Evolutionary conservation across 1,284 basidiomycete species (phyloP).

Genomic region (Gastroboletus turbinatus): DNA sequence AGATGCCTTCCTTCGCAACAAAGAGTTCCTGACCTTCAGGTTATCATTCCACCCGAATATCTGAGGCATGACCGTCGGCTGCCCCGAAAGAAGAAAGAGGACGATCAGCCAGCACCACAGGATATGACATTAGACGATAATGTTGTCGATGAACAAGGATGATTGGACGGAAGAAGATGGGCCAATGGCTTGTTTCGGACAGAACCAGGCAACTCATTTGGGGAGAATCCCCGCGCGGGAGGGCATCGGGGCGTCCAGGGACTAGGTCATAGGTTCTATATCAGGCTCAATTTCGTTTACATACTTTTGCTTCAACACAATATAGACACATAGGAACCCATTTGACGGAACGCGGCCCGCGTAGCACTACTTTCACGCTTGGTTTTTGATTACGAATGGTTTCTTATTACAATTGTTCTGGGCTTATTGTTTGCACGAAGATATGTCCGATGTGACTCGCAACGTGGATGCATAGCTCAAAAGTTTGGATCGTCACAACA

Average conservation of each 20-base stretch:
- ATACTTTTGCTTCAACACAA: neutral
- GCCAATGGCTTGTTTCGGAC: neutral
- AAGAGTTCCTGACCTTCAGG: slow-evolving; percentile 21
- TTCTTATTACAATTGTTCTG: neutral
- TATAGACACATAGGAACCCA: neutral
- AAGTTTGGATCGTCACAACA: neutral
- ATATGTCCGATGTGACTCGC: neutral
- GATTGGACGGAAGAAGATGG: neutral
- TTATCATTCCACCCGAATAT: slow-evolving; percentile 20
- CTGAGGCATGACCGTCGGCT: slow-evolving; percentile 37
- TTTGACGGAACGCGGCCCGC: neutral
- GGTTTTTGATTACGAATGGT: neutral
- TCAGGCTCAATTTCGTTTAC: neutral
- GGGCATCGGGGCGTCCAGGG: too few relatives aligned
- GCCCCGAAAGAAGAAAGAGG: slow-evolving; percentile 23
- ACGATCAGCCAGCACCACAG: neutral
- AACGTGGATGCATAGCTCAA: neutral
- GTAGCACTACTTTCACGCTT: neutral
- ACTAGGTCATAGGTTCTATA: too few relatives aligned
- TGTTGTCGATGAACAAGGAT: neutral
- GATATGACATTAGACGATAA: neutral
- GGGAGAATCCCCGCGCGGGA: neutral
- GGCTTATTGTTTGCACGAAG: neutral
- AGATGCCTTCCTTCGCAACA: slow-evolving; percentile 21
- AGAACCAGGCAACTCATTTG: neutral